Conservation (phyloP, 345 rosid genomes). For the Euphorbia pulcherrima region DNA sequence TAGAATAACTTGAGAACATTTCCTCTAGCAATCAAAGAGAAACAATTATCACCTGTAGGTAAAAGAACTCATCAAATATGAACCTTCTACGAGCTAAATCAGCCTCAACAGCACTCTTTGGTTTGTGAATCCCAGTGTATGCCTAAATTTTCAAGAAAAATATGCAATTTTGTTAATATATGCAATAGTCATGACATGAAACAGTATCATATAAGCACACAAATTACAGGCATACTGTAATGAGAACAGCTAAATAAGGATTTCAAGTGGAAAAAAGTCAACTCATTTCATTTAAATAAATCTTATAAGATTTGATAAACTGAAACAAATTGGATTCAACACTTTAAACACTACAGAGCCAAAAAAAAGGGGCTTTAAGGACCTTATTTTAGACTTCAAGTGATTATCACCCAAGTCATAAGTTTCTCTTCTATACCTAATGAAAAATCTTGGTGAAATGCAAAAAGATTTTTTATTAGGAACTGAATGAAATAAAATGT, state of each 20-base stretch:
- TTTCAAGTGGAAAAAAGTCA: too few relatives aligned
- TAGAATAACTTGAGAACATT: conserved; percentile 1
- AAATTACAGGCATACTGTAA: neutral
- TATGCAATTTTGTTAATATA: neutral
- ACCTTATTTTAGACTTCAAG: neutral
- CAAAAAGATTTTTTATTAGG: neutral
- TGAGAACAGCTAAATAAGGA: neutral
- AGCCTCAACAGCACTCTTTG: conserved; percentile 72
- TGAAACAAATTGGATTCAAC: neutral
- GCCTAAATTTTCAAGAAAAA: conserved; percentile 55
- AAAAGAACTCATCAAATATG: conserved; percentile 89
- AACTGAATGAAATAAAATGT: neutral
- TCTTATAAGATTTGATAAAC: neutral
- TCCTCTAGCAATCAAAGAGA: neutral
- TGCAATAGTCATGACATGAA: neutral
- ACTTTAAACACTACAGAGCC: neutral
- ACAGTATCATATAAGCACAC: neutral
- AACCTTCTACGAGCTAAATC: conserved; percentile 93
- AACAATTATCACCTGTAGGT: conserved; percentile 63
- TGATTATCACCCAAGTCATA: neutral
- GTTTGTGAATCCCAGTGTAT: conserved; percentile 76
- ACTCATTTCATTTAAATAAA: too few relatives aligned
- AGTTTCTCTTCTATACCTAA: neutral
- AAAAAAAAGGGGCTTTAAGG: neutral
- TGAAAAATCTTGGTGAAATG: neutral